Percentiles rank a stretch among this genome's conserved stretches.
Conservation (phyloP, 495 filamentous ascomycete species). For the Neurospora tetrasperma region DNA sequence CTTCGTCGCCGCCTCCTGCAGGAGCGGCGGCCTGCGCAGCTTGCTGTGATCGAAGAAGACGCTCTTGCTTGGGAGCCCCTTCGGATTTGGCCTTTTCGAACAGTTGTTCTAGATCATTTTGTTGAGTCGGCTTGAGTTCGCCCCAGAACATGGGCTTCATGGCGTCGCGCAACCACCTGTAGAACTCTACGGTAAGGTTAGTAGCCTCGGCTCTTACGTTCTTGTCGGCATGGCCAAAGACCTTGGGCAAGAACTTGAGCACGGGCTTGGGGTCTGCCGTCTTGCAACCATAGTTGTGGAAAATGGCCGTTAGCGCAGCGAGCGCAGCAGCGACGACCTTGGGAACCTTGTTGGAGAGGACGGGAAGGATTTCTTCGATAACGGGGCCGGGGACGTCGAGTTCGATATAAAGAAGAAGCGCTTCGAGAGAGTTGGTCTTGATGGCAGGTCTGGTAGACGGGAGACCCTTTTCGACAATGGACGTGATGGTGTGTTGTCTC, state of each 20-base stretch:
- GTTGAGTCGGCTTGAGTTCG: conserved; percentile 91
- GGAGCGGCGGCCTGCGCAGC: conserved; percentile 63
- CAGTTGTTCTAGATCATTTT: conserved; percentile 84
- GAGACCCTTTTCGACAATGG: conserved; percentile 88
- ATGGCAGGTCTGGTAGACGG: conserved; percentile 76
- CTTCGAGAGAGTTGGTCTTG: conserved; percentile 79
- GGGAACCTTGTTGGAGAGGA: conserved; percentile 81
- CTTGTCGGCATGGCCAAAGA: conserved; percentile 94
- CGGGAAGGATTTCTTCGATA: conserved; percentile 82
- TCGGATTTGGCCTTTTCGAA: conserved; percentile 92
- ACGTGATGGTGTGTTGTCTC: conserved; percentile 57
- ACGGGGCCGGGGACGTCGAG: conserved; percentile 77
- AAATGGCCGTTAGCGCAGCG: conserved; percentile 68
- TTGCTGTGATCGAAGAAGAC: conserved; percentile 82
- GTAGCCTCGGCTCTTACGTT: conserved; percentile 94
- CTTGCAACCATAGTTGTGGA: conserved; percentile 89
- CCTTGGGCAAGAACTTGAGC: conserved; percentile 83
- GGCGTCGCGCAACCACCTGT: conserved; percentile 92
- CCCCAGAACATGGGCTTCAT: conserved; percentile 98
- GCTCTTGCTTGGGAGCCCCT: conserved; percentile 76
- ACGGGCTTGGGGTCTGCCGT: conserved; percentile 92
- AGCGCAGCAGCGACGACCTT: conserved; percentile 86
- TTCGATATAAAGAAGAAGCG: conserved; percentile 80
- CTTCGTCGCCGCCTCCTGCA: conserved; percentile 43
- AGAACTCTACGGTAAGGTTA: conserved; percentile 85